Evolutionary conservation across 345 rosid species (phyloP).

Genomic region (Brassica nigra): DNA sequence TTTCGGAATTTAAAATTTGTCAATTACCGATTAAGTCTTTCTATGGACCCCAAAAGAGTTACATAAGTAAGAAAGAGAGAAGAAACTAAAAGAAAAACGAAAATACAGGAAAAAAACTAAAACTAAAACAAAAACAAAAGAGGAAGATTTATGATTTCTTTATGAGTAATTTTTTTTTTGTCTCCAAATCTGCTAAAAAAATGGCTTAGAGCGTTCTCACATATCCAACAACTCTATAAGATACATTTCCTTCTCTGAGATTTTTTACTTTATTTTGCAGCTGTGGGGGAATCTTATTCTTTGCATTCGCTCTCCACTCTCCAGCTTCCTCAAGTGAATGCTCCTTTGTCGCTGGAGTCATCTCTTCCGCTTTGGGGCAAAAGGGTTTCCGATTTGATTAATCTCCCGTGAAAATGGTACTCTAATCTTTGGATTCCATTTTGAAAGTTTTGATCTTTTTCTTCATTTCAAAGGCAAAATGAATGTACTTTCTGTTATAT

Average conservation of each 20-base stretch:
- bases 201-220: conserved; percentile 50
- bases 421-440: not conserved
- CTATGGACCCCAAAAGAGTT: not conserved
- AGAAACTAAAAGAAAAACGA: conserved; percentile 31
- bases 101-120: not conserved
- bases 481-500: conserved; percentile 2
- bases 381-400: conserved; percentile 35
- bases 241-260: not conserved
- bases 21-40: not conserved
- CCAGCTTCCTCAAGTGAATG: conserved; percentile 43
- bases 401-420: conserved; percentile 37
- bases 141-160: conserved; percentile 50
- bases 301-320: conserved; percentile 23
- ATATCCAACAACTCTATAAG: conserved; percentile 20
- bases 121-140: not conserved
- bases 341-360: conserved; percentile 20
- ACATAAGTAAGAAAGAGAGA: conserved; percentile 5
- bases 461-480: not conserved
- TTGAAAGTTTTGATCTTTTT: conserved; percentile 23
- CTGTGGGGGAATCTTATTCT: conserved; percentile 12
- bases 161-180: conserved; percentile 8
- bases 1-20: not conserved
- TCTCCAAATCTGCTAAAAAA: conserved; percentile 25
- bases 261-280: not conserved
- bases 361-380: conserved; percentile 44